These are phyloP conservation scores for Glebionis coronaria DNA, from an alignment of 129 eudicot genomes.

Conservation along the genomic window DNA sequence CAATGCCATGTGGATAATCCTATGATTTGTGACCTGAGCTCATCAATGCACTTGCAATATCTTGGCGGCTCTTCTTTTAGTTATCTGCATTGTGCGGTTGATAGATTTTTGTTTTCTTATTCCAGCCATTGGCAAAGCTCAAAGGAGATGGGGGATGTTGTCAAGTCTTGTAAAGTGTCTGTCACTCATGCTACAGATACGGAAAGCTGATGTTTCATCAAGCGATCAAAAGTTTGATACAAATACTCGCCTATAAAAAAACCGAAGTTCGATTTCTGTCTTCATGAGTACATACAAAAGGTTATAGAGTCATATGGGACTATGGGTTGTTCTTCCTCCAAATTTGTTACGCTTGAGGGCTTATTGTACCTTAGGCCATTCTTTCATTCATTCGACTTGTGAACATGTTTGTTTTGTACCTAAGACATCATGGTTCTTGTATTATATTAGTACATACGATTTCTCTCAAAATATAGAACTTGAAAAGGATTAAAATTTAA, in stretches of 20 bases:
- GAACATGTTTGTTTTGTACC: not conserved
- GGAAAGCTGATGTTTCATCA: constrained; percentile 29
- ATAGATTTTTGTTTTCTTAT: constrained; percentile 36
- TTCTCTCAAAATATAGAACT: too few species aligned
- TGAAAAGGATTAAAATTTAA: too few species aligned
- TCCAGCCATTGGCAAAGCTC: constrained; percentile 48
- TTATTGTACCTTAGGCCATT: not conserved
- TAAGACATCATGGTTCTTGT: not conserved
- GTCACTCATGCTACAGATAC: constrained; percentile 34
- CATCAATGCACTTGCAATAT: constrained; percentile 46
- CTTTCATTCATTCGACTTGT: not conserved
- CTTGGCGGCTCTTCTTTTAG: constrained; percentile 41
- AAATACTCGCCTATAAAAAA: constrained; percentile 20
- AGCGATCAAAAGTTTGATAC: too few species aligned
- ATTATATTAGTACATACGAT: too few species aligned
- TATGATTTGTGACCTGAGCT: constrained; percentile 42
- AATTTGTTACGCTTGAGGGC: too few species aligned
- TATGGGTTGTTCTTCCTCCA: not conserved
- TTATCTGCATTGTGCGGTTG: constrained; percentile 41
- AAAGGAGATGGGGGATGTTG: constrained; percentile 59
- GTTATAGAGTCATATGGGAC: constrained; percentile 2
- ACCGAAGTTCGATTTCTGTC: constrained; percentile 5
- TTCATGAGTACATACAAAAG: constrained; percentile 4
- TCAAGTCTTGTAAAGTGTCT: constrained; percentile 52
- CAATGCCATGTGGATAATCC: constrained; percentile 41